A percentile compares a stretch with the other conserved stretches of the same genome.
Conservation (phyloP, 768 basidiomycete species). For the Kwoniella sp. region DNA sequence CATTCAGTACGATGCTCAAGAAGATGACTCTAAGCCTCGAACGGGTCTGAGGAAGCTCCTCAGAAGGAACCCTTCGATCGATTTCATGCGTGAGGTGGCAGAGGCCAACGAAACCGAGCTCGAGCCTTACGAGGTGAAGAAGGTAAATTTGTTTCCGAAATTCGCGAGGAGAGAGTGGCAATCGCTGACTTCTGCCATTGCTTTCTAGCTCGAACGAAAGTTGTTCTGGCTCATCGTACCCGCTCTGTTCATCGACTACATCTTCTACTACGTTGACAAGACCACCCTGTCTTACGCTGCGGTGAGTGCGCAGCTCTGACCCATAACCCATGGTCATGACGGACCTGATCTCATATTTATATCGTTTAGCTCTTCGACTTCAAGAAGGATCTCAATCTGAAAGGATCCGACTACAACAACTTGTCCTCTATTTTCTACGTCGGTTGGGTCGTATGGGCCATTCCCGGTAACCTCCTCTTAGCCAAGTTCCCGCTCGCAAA, state of each 20-base stretch:
- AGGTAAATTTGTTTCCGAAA: constrained; percentile 19
- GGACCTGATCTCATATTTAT: too few species aligned
- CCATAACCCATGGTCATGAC: not conserved
- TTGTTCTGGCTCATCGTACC: constrained; percentile 48
- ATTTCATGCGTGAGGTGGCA: constrained; percentile 43
- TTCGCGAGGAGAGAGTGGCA: not conserved
- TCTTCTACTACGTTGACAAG: constrained; percentile 48
- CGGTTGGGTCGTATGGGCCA: constrained; percentile 59
- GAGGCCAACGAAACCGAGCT: constrained; percentile 31
- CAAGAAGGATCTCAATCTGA: constrained; percentile 56
- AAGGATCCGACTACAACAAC: constrained; percentile 56
- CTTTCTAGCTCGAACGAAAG: constrained; percentile 38
- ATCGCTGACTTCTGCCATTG: not conserved
- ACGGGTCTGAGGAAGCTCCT: constrained; percentile 34
- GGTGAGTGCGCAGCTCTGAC: constrained; percentile 8
- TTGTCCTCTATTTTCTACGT: constrained; percentile 47
- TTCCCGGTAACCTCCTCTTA: constrained; percentile 58
- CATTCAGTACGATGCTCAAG: constrained; percentile 33
- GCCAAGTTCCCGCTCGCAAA: constrained; percentile 46
- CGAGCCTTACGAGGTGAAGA: constrained; percentile 40
- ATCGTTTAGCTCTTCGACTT: constrained; percentile 48
- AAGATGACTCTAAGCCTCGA: constrained; percentile 27
- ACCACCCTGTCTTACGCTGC: constrained; percentile 40
- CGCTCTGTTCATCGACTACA: constrained; percentile 40
- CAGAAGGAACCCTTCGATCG: constrained; percentile 36